Evolutionary conservation across 2,329 filamentous ascomycete species (phyloP).

Genomic region (Alternaria longipes): DNA sequence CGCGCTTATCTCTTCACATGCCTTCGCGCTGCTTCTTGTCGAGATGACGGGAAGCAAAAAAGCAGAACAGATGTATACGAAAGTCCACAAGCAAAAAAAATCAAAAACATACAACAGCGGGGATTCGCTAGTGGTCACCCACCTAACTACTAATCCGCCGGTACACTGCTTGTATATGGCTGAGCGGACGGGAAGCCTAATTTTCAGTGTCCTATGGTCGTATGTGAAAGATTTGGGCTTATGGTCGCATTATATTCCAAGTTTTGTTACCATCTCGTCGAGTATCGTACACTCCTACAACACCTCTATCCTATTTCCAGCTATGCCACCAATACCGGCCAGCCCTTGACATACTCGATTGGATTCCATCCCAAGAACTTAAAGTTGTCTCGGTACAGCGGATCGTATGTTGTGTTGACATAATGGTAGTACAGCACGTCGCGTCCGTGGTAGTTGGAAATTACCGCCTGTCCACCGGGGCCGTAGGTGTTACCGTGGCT

Average conservation of each 20-base stretch:
- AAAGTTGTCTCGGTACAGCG: conserved; percentile 1
- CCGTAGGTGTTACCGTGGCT: conserved; percentile 56
- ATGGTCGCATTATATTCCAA: not conserved
- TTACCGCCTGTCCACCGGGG: conserved; percentile 30
- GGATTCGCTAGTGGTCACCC: too few relatives aligned
- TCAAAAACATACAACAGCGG: too few relatives aligned
- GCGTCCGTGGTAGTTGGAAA: conserved; percentile 16
- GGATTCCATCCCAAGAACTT: conserved; percentile 4
- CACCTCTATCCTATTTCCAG: not conserved
- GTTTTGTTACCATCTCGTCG: not conserved
- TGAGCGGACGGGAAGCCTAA: not conserved
- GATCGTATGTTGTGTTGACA: not conserved
- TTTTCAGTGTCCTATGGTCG: not conserved
- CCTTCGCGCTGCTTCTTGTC: too few relatives aligned
- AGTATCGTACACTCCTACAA: not conserved
- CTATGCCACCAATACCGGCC: not conserved
- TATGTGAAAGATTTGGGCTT: not conserved
- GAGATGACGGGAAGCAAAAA: too few relatives aligned
- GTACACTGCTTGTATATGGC: too few relatives aligned
- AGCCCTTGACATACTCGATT: not conserved
- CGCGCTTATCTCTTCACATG: too few relatives aligned
- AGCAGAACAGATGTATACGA: not conserved
- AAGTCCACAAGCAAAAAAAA: not conserved
- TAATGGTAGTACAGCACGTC: conserved; percentile 35
- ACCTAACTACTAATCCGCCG: too few relatives aligned